Conservation (phyloP, 139 green algal genomes). For the Closterium sp. region DNA sequence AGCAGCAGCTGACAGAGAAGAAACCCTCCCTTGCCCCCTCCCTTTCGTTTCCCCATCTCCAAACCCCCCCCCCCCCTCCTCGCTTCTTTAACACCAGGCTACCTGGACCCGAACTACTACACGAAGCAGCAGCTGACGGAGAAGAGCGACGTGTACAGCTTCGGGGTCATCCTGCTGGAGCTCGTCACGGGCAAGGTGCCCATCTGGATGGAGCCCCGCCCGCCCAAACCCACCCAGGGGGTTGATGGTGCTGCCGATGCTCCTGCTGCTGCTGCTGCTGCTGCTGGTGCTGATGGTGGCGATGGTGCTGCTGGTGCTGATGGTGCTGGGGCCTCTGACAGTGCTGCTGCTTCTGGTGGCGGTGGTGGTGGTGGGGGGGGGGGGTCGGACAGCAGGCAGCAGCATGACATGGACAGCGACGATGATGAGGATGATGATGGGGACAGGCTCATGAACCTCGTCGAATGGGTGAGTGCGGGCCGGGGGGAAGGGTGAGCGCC, state of each 20-base stretch:
- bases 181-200: conserved; percentile 21
- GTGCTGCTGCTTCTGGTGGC: not conserved
- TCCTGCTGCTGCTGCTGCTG: not conserved
- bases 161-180: conserved; percentile 36
- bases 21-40: not conserved
- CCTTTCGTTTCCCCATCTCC: too few species aligned
- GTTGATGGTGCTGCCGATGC: not conserved
- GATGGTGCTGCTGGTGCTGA: not conserved
- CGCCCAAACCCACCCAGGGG: not conserved
- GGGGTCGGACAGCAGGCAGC: not conserved
- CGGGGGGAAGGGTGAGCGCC: too few species aligned
- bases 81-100: not conserved
- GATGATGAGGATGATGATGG: conserved; percentile 9
- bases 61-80: not conserved
- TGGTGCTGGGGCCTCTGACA: not conserved
- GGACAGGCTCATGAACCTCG: conserved; percentile 18
- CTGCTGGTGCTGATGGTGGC: not conserved
- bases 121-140: conserved; percentile 24
- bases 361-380: not conserved
- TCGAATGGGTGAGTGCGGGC: conserved; percentile 20
- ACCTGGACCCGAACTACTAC: conserved; percentile 34
- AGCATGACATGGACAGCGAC: not conserved
- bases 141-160: conserved; percentile 34
- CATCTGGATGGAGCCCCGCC: conserved; percentile 17
- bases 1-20: not conserved